phyloP scores from a whole-genome alignment of 2,329 filamentous ascomycete genomes.

The Paramyrothecium sp. region DNA sequence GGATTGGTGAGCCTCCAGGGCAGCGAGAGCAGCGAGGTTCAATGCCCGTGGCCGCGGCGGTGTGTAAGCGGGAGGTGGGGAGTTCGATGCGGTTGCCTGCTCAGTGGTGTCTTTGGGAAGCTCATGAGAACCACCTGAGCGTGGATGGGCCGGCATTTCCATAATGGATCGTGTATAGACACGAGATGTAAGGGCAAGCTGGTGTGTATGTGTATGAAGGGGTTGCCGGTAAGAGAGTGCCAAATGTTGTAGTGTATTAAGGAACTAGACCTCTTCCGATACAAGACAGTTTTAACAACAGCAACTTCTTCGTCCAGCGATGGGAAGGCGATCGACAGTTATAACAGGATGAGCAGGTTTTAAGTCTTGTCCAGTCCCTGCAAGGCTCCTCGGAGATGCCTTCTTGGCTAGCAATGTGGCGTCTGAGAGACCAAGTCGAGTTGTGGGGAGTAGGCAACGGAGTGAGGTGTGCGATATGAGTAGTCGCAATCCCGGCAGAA shows the following conservation, averaged over 20 bases:
- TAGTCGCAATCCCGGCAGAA: not conserved
- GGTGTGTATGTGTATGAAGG: not conserved
- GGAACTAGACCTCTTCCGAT: not conserved
- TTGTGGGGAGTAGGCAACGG: not conserved
- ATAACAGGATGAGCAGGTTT: no score
- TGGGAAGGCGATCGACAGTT: no score
- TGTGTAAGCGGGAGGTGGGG: slow-evolving; percentile 29
- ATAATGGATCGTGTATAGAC: slow-evolving; percentile 4
- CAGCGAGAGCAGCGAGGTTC: slow-evolving; percentile 12
- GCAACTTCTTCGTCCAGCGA: no score
- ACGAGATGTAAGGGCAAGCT: not conserved
- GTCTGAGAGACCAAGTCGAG: no score
- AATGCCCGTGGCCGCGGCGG: slow-evolving; percentile 14
- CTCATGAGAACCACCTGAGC: slow-evolving; percentile 10
- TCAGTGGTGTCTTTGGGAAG: slow-evolving; percentile 16
- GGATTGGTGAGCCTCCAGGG: slow-evolving; percentile 12
- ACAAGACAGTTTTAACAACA: not conserved
- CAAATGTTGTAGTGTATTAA: not conserved
- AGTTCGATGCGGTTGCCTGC: slow-evolving; percentile 1
- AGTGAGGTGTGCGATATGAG: not conserved
- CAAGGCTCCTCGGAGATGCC: not conserved
- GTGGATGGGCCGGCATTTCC: slow-evolving; percentile 12
- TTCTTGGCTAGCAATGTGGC: not conserved
- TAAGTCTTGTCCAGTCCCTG: not conserved
- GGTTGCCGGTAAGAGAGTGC: not conserved